phyloP scores from a whole-genome alignment of 495 filamentous ascomycete species.

The Lepraria neglecta region DNA sequence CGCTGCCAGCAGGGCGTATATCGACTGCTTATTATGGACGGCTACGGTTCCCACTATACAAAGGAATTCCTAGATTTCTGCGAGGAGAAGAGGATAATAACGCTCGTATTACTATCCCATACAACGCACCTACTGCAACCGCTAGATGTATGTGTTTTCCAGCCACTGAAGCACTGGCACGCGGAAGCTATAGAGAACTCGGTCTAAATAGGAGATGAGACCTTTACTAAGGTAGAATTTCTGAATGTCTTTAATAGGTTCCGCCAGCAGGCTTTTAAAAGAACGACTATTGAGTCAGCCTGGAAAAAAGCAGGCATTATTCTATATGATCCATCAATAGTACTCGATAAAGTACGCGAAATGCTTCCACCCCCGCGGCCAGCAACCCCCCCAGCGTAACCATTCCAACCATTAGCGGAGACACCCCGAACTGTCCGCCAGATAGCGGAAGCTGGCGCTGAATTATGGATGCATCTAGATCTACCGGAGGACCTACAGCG shows the following conservation, averaged over 20 bases:
- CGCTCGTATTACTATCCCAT: neutral
- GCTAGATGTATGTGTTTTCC: constrained; percentile 27
- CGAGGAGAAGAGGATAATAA: neutral
- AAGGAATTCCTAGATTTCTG: neutral
- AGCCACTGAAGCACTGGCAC: constrained; percentile 24
- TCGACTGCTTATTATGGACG: neutral
- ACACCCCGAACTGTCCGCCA: constrained; percentile 1
- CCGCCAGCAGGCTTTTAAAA: neutral
- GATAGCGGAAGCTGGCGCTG: neutral
- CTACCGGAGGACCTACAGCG: neutral
- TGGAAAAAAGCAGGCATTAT: constrained; percentile 9
- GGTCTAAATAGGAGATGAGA: neutral
- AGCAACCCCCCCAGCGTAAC: neutral
- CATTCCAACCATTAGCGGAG: neutral
- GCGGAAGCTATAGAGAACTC: neutral
- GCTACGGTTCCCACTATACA: neutral
- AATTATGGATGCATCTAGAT: neutral
- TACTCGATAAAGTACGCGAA: too few relatives aligned
- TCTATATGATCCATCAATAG: neutral
- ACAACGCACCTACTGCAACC: neutral
- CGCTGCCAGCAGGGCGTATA: neutral
- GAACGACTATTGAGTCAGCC: neutral
- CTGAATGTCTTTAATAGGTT: neutral
- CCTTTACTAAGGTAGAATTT: neutral
- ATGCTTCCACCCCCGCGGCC: neutral